These are phyloP conservation scores for Pseudopediastrum boryanum DNA, from an alignment of 139 green algal genomes.

Conservation along the genomic window DNA sequence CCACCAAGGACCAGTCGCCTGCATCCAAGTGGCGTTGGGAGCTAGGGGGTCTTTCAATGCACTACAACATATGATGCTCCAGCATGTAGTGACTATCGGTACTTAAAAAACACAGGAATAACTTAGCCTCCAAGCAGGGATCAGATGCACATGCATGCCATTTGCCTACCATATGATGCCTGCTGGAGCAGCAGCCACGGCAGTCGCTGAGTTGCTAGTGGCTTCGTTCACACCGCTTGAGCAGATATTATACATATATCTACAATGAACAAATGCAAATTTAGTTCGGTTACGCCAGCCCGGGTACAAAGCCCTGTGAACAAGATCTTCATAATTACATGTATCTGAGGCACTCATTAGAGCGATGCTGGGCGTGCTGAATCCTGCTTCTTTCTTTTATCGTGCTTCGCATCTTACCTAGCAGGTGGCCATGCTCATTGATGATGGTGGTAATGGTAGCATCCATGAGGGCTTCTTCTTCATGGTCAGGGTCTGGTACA, in stretches of 20 bases:
- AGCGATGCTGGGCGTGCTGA: background rate
- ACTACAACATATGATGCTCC: background rate
- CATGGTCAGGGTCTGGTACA: slow-evolving; percentile 68
- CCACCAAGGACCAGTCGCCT: background rate
- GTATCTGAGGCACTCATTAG: background rate
- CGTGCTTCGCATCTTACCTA: slow-evolving; percentile 53
- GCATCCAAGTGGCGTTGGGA: background rate
- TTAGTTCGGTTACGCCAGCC: background rate
- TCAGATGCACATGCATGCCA: background rate
- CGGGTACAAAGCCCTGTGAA: background rate
- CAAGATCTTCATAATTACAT: background rate
- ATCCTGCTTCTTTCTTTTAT: background rate
- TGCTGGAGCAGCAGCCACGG: background rate
- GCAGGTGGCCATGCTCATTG: slow-evolving; percentile 51
- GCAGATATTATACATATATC: background rate
- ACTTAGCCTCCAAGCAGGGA: background rate
- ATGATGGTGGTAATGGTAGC: slow-evolving; percentile 53
- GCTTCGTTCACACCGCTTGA: background rate
- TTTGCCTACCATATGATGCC: background rate
- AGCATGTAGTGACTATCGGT: too few species aligned
- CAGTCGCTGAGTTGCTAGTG: background rate
- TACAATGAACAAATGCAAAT: background rate
- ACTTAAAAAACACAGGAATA: too few species aligned
- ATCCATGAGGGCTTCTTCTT: slow-evolving; percentile 69
- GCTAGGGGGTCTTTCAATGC: background rate